Evolutionary conservation across 805 yeast genomes (phyloP).

Genomic region (Kregervanrija pseudodelftensis): DNA sequence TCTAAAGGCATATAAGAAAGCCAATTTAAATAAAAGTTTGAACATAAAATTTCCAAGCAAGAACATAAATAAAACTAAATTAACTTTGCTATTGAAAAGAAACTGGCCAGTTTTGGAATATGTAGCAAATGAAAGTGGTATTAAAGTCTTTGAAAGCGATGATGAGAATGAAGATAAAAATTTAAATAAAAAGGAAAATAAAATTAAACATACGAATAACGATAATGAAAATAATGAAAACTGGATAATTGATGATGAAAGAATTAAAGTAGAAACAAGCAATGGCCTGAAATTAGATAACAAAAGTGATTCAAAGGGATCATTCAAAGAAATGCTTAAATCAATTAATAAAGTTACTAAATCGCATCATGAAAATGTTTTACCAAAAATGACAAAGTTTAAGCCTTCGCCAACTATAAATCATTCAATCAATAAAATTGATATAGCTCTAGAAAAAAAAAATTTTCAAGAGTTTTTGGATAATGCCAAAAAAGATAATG

Average conservation of each 20-base stretch:
- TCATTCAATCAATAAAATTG: not conserved
- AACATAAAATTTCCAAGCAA: not conserved
- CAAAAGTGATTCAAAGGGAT: not conserved
- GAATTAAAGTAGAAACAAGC: not conserved
- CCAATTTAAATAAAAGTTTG: not conserved
- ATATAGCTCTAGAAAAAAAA: slow-evolving; percentile 7
- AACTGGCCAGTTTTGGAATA: slow-evolving; percentile 14
- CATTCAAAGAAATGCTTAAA: slow-evolving; percentile 18
- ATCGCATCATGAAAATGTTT: slow-evolving; percentile 7
- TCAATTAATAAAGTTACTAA: slow-evolving; percentile 19
- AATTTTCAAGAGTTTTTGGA: slow-evolving; percentile 36
- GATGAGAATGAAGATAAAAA: not conserved
- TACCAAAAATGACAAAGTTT: slow-evolving; percentile 22
- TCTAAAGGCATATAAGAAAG: slow-evolving; percentile 4
- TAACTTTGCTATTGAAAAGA: slow-evolving; percentile 12
- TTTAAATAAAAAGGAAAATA: no score
- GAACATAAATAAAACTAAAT: not conserved
- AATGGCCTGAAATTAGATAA: not conserved
- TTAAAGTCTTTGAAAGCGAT: not conserved
- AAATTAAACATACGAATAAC: not conserved
- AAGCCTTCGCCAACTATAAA: slow-evolving; percentile 14
- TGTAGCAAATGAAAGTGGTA: slow-evolving; percentile 2
- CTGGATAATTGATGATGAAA: slow-evolving; percentile 5
- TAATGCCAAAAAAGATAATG: slow-evolving; percentile 35
- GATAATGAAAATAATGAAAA: not conserved